phyloP scores from a whole-genome alignment of 108 stramenopile genomes.

The Nitzschia palea region DNA sequence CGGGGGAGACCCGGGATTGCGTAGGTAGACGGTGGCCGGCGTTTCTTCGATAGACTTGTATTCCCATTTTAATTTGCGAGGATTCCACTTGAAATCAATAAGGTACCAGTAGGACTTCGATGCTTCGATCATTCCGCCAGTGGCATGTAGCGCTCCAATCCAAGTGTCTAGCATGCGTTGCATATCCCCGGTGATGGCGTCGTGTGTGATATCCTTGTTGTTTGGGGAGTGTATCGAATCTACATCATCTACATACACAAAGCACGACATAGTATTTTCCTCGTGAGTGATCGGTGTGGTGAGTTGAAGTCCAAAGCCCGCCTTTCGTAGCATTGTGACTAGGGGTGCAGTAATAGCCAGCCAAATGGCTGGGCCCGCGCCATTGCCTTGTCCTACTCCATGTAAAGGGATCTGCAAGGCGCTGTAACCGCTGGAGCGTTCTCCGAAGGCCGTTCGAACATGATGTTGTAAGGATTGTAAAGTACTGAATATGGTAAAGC shows the following conservation, averaged over 20 bases:
- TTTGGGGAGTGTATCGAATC: constrained; percentile 3
- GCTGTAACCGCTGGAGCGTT: background rate
- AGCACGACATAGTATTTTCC: background rate
- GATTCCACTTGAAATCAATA: background rate
- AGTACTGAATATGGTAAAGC: background rate
- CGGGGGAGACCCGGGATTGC: background rate
- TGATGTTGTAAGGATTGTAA: constrained; percentile 2
- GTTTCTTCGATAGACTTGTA: too few species aligned
- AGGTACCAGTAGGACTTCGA: constrained; percentile 9
- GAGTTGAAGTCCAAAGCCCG: constrained; percentile 7
- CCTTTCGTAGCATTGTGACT: constrained; percentile 1
- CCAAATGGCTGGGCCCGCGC: constrained; percentile 39
- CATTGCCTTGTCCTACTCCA: constrained; percentile 40
- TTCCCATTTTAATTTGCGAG: background rate
- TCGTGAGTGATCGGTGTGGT: background rate
- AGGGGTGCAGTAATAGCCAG: constrained; percentile 25
- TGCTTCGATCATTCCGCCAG: constrained; percentile 1
- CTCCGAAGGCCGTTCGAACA: constrained; percentile 10
- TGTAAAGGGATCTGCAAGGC: background rate
- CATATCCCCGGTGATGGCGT: background rate
- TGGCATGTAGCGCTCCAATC: background rate
- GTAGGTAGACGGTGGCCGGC: too few species aligned
- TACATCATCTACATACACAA: constrained; percentile 33
- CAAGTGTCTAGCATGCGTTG: too few species aligned
- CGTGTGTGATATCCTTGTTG: background rate